phyloP scores from a whole-genome alignment of 768 basidiomycete genomes.

The Russula brevipes region DNA sequence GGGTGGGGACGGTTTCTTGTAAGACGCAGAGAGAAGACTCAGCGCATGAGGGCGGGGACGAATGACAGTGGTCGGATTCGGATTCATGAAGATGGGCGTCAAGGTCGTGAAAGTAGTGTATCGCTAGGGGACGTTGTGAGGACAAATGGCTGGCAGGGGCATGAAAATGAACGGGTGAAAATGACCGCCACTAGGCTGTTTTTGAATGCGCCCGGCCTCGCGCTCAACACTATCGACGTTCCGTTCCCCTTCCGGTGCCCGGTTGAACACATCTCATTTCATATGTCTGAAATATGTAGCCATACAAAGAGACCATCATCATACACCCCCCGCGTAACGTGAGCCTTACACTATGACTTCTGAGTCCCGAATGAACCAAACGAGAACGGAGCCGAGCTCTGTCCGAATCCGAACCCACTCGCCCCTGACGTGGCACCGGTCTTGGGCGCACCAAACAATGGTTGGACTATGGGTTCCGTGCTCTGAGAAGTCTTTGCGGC shows the following conservation, averaged over 20 bases:
- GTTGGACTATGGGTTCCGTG: slow-evolving; percentile 6
- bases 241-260: no score
- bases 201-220: slow-evolving; percentile 1
- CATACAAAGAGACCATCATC: slow-evolving; percentile 1
- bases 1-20: slow-evolving; percentile 11
- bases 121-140: neutral
- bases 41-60: neutral
- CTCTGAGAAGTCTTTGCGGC: slow-evolving; percentile 8
- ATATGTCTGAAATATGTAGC: neutral
- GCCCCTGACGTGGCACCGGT: neutral
- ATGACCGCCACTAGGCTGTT: neutral
- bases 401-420: slow-evolving; percentile 6
- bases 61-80: neutral
- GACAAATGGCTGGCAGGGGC: no score
- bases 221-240: neutral
- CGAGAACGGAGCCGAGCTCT: slow-evolving; percentile 5
- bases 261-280: neutral
- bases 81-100: neutral
- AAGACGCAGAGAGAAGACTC: neutral
- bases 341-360: slow-evolving; percentile 13
- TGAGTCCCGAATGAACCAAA: slow-evolving; percentile 14
- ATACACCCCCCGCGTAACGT: neutral
- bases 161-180: neutral
- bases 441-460: slow-evolving; percentile 13
- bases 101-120: neutral